A percentile compares a stretch with the other conserved stretches of the same genome.
phyloP scores from a whole-genome alignment of 106 monocot species.

The Phalaenopsis equestris region DNA sequence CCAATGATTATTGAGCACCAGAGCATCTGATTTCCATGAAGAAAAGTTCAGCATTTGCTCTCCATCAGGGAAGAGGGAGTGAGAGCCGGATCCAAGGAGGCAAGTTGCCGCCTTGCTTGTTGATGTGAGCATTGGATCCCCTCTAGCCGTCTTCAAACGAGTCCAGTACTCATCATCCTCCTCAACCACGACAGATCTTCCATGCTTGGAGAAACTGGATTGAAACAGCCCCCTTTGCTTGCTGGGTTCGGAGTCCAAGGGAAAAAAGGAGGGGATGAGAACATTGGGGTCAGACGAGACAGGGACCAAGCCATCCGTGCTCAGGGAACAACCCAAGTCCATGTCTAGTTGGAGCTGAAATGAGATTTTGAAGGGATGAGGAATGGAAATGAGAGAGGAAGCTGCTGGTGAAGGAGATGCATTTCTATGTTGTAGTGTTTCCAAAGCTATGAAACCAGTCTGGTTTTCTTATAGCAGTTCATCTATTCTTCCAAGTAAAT shows the following conservation, averaged over 20 bases:
- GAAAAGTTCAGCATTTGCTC: slow-evolving; percentile 14
- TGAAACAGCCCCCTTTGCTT: background rate
- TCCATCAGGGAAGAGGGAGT: background rate
- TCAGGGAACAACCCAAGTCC: background rate
- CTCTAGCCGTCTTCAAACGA: background rate
- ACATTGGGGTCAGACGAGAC: background rate
- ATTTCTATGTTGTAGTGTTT: background rate
- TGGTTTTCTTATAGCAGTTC: no score
- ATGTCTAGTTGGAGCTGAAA: background rate
- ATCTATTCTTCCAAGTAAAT: no score
- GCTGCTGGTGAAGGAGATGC: background rate
- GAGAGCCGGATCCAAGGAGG: background rate
- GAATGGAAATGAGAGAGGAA: background rate
- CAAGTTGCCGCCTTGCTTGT: background rate
- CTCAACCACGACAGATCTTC: background rate
- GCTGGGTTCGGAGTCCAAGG: background rate
- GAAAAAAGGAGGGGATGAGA: background rate
- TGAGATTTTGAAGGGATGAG: background rate
- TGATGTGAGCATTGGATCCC: background rate
- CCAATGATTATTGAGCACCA: background rate
- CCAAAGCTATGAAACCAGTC: no score
- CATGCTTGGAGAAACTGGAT: slow-evolving; percentile 1
- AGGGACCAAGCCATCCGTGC: background rate
- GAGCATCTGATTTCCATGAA: background rate
- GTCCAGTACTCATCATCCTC: background rate